phyloP scores from a whole-genome alignment of 2,329 filamentous ascomycete species.

The Neoscytalidium dimidiatum region DNA sequence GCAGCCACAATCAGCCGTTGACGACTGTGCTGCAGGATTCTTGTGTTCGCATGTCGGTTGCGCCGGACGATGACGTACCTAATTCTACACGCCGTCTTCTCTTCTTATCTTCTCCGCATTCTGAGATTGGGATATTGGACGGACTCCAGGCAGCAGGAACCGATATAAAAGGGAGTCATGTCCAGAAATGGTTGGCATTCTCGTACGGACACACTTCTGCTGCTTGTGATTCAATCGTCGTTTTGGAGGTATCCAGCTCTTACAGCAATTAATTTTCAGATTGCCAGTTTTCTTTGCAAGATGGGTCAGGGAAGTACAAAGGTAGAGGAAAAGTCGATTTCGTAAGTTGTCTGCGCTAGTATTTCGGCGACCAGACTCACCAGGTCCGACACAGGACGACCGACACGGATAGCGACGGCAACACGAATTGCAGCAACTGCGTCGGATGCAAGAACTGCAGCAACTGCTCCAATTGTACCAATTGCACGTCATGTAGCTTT shows the following conservation, averaged over 20 bases:
- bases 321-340: not conserved
- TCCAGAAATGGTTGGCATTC: too few species aligned
- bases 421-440: slow-evolving; percentile 4
- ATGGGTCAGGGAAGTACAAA: not conserved
- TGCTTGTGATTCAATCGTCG: too few species aligned
- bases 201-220: too few species aligned
- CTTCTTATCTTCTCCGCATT: slow-evolving; percentile 7
- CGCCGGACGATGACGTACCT: not conserved
- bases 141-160: not conserved
- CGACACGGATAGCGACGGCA: not conserved
- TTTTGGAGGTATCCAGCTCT: too few species aligned
- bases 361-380: not conserved
- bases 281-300: not conserved
- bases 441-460: not conserved
- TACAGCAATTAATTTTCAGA: too few species aligned
- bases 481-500: not conserved
- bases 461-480: slow-evolving; percentile 4
- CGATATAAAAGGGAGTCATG: not conserved
- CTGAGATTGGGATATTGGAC: not conserved
- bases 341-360: not conserved
- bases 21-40: not conserved
- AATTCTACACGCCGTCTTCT: not conserved
- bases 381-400: not conserved
- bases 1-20: not conserved
- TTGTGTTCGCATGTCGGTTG: not conserved